Conservation (phyloP, 129 eudicot species). For the Silybum marianum region DNA sequence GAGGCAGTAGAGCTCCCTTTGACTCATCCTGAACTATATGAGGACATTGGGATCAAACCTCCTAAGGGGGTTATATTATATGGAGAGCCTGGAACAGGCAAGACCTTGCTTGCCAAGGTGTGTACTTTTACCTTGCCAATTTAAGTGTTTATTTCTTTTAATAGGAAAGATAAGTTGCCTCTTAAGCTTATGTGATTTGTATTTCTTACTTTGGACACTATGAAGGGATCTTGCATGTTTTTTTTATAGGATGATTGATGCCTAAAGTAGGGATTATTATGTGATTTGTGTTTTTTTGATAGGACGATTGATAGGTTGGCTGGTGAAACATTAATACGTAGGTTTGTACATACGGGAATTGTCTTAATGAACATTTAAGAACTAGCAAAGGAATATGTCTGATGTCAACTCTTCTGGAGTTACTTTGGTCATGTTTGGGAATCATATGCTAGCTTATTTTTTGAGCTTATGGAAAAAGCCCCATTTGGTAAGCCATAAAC, state of each 20-base stretch:
- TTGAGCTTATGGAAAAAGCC: not conserved
- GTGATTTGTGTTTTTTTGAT: not conserved
- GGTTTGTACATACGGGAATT: not conserved
- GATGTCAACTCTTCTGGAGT: not conserved
- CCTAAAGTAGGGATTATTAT: not conserved
- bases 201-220: not conserved
- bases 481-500: not conserved
- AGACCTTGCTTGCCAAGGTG: constrained; percentile 97
- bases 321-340: not conserved
- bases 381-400: not conserved
- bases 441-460: not conserved
- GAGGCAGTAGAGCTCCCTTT: constrained; percentile 98
- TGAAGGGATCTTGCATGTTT: not conserved
- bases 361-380: not conserved
- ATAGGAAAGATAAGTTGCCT: not conserved
- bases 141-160: not conserved
- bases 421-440: not conserved
- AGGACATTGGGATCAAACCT: constrained; percentile 97
- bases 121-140: constrained; percentile 1
- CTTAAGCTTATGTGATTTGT: not conserved
- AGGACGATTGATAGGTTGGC: not conserved
- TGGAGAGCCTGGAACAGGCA: constrained; percentile 99
- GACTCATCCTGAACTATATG: constrained; percentile 96
- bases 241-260: constrained; percentile 1
- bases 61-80: constrained; percentile 97